Evolutionary conservation across 2,329 filamentous ascomycete species (phyloP), one percentile per base, ranked within the genome.

Genomic region (Pestalotiopsis sp.): DNA sequence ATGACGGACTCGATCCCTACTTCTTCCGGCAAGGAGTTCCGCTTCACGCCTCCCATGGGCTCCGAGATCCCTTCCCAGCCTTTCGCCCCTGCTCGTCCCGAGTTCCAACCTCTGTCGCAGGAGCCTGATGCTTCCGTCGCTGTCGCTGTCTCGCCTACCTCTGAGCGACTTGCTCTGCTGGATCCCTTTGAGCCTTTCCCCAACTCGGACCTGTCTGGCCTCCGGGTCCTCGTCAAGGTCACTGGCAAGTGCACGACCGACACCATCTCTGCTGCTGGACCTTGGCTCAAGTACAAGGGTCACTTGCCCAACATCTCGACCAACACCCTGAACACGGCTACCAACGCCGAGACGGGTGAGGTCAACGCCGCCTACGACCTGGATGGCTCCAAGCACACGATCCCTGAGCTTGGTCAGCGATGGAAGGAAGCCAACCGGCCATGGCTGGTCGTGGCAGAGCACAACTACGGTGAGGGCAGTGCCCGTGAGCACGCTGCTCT

Each of bases 221-320:
- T 99, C 62, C 91, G 91, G 65, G 94, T 99, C 20, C 91, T 99
- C 17, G 95, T 97, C 86, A 98, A 98, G 84, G 92, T 98, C 72
- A 92, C 95, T 72, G 96, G 96, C 72, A 97, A 99, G 84, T 99
- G 96, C 87, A 99, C 96, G 68, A 99, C 96, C 58, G 96, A 99
- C 83, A 98, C 96, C 75, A 99, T 99, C 82, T 98, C 95, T 49
- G 95, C 95, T 41, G 95, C 95, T 1, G 95, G 95, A 5, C 95
- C 95, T 17, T 98, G 95, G 95, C 89, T 99, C 74, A 98, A 98
- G 83, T 99, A 98, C 90, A 98, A 98, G 87, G 96, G 96, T 71
- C 96, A 99, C 82, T 89, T 99, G 71, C 94, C 96, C 80, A 99
- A 99, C 86, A 99, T 99, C 81, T 93, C 91, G 75, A 94, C 94